Evolutionary conservation across 371 early-diverging fungal species (phyloP).

Genomic region (Zychaea mexicana): DNA sequence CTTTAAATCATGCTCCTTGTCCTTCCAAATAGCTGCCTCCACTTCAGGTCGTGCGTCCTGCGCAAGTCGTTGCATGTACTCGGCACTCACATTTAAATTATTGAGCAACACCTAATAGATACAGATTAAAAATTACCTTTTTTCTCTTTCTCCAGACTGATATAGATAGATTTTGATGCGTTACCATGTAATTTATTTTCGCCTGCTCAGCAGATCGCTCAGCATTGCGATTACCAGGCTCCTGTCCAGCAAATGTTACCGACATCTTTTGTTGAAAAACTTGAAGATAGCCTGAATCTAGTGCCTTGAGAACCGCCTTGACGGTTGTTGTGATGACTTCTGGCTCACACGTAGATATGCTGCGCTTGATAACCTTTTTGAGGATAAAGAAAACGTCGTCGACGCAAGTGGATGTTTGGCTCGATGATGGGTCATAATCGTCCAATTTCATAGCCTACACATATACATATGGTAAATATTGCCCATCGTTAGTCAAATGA

Average conservation of each 20-base stretch:
- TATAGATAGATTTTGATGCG: too few species aligned
- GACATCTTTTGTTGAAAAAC: slow-evolving; percentile 64
- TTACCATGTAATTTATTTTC: slow-evolving; percentile 68
- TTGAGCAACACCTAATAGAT: slow-evolving; percentile 64
- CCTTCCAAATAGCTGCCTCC: slow-evolving; percentile 39
- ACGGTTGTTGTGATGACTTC: slow-evolving; percentile 68
- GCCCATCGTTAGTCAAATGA: too few species aligned
- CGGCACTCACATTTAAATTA: slow-evolving; percentile 81
- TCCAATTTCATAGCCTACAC: slow-evolving; percentile 59
- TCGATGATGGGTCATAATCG: slow-evolving; percentile 50
- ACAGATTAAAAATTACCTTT: neutral
- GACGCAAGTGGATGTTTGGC: slow-evolving; percentile 78
- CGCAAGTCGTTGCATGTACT: slow-evolving; percentile 70
- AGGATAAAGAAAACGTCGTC: slow-evolving; percentile 93
- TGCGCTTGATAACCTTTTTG: slow-evolving; percentile 73
- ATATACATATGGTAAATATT: neutral
- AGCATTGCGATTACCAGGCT: slow-evolving; percentile 28
- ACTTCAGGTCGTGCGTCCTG: slow-evolving; percentile 66
- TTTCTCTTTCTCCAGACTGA: neutral
- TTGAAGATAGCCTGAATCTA: slow-evolving; percentile 70
- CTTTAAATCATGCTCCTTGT: slow-evolving; percentile 50
- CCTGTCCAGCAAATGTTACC: slow-evolving; percentile 53
- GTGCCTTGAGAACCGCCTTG: slow-evolving; percentile 55
- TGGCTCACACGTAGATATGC: slow-evolving; percentile 73
- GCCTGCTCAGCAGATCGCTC: slow-evolving; percentile 45